Evolutionary conservation across 2,329 filamentous ascomycete genomes (phyloP).

Genomic region (Hypomyces perniciosus): DNA sequence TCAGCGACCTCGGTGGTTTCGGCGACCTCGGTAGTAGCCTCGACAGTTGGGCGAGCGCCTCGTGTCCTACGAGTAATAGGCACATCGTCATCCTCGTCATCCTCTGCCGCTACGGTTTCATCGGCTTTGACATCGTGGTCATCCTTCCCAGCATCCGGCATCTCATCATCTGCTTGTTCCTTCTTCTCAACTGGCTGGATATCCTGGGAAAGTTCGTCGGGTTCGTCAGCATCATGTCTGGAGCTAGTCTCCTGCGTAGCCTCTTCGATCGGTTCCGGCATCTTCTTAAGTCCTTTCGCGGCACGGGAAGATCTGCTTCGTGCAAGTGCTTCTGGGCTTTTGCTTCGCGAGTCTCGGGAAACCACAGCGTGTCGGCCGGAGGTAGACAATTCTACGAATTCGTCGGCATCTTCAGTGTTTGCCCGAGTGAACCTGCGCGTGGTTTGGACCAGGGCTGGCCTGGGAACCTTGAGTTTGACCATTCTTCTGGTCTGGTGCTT

Average conservation of each 20-base stretch:
- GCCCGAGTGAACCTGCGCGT: slow-evolving; percentile 47
- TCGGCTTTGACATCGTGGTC: slow-evolving; percentile 20
- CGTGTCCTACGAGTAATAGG: slow-evolving; percentile 44
- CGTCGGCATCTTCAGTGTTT: slow-evolving; percentile 48
- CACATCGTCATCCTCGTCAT: slow-evolving; percentile 45
- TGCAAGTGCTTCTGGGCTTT: slow-evolving; percentile 47
- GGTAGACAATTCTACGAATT: slow-evolving; percentile 52
- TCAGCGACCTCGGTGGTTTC: slow-evolving; percentile 14
- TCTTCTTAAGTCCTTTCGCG: slow-evolving; percentile 45
- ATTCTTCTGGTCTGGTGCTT: slow-evolving; percentile 30
- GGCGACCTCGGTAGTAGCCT: slow-evolving; percentile 25
- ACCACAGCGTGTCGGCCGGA: slow-evolving; percentile 53
- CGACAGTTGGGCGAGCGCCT: slow-evolving; percentile 27
- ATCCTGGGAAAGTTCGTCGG: slow-evolving; percentile 33
- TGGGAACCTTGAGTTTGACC: slow-evolving; percentile 41
- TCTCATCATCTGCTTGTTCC: slow-evolving; percentile 25
- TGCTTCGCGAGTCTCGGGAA: slow-evolving; percentile 46
- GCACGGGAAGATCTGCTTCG: slow-evolving; percentile 43
- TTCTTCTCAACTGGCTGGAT: slow-evolving; percentile 23
- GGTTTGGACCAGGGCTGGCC: slow-evolving; percentile 19
- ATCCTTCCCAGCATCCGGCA: slow-evolving; percentile 19
- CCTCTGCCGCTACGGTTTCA: slow-evolving; percentile 24
- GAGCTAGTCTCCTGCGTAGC: slow-evolving; percentile 48
- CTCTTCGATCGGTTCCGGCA: slow-evolving; percentile 45
- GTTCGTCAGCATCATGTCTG: slow-evolving; percentile 22